Evolutionary conservation across 176 grass and related monocot genomes (phyloP), one percentile per base, ranked within the genome.

Genomic region (Neostapfia colusana): DNA sequence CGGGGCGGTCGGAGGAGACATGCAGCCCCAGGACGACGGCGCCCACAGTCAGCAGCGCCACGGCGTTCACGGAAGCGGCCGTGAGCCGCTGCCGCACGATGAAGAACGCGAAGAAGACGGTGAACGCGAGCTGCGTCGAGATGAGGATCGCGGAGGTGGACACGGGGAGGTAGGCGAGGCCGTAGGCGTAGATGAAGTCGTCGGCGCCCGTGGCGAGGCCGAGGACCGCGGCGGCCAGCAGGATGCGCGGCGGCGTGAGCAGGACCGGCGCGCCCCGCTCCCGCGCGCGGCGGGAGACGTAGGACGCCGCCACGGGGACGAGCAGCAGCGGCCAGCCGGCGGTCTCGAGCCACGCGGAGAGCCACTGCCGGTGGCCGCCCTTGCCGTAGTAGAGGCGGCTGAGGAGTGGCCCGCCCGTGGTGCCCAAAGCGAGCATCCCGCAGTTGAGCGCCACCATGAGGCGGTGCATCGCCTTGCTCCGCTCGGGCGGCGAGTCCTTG

Each of bases 121-220:
- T 93, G 76, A 93, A 93, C 1, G 69, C 91, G 3, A 93, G 88
- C 71, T 93, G 91, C 67, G 88, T 91, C 43, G 91, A 93, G 82
- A 88, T 86, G 75, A 93, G 84, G 79, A 93, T 82, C 18, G 91
- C 26, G 7, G 91, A 90, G 46, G 88, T 93, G 85, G 91, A 91
- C 0, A 89, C 88, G 2, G 91, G 91, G 0, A 93, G 70, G 82
- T 78, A 90, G 2, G 85, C 71, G 15, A 93, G 88, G 64, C 91
- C 80, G 67, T 86, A 93, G 0, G 88, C 78, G 69, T 93, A 93
- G 49, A 93, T 4, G 72, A 81, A 93, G 79, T 93, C 80, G 53
- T 90, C 91, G 16, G 81, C 81, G 68, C 91, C 91, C 0, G 67
- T 93, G 38, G 72, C 65, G 39, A 91, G 1, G 8, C 91, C 91